Percentiles rank a stretch among this genome's conserved stretches.
These are phyloP conservation scores for Epicoccum nigrum DNA, from an alignment of 2,329 filamentous ascomycete species.

Conservation along the genomic window DNA sequence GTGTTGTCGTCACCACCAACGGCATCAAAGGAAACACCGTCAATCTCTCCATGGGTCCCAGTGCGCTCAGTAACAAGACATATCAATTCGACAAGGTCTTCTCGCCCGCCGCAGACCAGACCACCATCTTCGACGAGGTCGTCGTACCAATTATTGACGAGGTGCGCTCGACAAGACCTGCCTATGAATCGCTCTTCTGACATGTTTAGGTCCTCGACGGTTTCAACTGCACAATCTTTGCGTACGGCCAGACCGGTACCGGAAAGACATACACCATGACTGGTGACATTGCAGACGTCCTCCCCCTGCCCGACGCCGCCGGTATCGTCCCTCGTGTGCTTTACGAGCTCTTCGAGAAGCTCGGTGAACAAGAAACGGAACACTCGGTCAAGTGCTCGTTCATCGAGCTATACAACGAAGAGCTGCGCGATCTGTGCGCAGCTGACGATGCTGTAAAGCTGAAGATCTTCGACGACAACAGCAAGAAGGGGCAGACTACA, in stretches of 20 bases:
- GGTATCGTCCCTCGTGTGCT: conserved; percentile 94
- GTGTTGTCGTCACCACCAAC: conserved; percentile 86
- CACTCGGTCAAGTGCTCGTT: conserved; percentile 97
- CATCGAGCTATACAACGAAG: conserved; percentile 98
- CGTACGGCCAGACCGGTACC: conserved; percentile 96
- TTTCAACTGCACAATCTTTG: conserved; percentile 98
- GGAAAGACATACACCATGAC: conserved; percentile 99
- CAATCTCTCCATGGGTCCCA: conserved; percentile 89
- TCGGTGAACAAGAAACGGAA: conserved; percentile 77
- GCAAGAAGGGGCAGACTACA: conserved; percentile 79
- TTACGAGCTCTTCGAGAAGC: conserved; percentile 82
- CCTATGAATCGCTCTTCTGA: conserved; percentile 11
- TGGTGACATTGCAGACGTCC: conserved; percentile 91
- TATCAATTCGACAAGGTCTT: conserved; percentile 98
- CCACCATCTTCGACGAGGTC: conserved; percentile 93
- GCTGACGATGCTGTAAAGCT: conserved; percentile 82
- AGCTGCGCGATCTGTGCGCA: conserved; percentile 86
- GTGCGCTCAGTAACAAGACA: conserved; percentile 90
- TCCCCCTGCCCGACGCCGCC: conserved; percentile 86
- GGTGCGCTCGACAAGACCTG: conserved; percentile 55
- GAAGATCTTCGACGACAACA: conserved; percentile 91
- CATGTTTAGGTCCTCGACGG: conserved; percentile 78
- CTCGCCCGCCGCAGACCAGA: conserved; percentile 90
- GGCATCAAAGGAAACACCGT: conserved; percentile 86
- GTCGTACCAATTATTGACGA: conserved; percentile 92